Conservation (phyloP, 2,329 filamentous ascomycete genomes). For the Cladophialophora immunda region DNA sequence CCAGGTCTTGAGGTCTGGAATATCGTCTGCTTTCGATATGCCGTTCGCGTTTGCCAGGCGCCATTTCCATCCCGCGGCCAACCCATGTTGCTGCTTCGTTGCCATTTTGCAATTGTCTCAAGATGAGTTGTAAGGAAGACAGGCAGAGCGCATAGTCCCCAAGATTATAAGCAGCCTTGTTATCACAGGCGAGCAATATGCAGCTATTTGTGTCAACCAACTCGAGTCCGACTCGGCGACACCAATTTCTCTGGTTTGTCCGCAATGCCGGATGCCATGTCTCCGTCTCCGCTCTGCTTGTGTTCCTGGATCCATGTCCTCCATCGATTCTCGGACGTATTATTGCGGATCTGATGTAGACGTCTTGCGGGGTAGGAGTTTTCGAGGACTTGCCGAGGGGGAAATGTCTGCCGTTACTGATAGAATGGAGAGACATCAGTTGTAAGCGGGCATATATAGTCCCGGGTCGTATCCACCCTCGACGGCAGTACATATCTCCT, state of each 20-base stretch:
- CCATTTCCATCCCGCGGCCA: slow-evolving; percentile 13
- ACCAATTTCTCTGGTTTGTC: background rate
- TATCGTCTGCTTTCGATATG: background rate
- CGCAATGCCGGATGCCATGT: background rate
- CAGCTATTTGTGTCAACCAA: background rate
- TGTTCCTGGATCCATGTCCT: background rate
- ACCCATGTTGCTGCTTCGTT: background rate
- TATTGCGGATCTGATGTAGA: background rate
- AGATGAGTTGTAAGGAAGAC: background rate
- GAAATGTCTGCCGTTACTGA: background rate
- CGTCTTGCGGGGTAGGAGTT: background rate
- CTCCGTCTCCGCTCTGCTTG: background rate
- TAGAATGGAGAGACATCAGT: background rate
- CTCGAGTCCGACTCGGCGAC: background rate
- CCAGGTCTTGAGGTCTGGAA: background rate
- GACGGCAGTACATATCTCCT: slow-evolving; percentile 6
- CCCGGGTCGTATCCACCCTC: background rate
- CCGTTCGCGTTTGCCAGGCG: slow-evolving; percentile 13
- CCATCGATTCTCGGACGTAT: background rate
- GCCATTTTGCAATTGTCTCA: background rate
- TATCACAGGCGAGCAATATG: background rate
- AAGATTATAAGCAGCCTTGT: background rate
- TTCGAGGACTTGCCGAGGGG: background rate
- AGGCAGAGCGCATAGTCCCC: background rate
- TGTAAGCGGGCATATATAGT: slow-evolving; percentile 4